Evolutionary conservation across 352 stramenopile genomes (phyloP), one percentile per base, ranked within the genome.

Genomic region (Phytophthora foliorum): DNA sequence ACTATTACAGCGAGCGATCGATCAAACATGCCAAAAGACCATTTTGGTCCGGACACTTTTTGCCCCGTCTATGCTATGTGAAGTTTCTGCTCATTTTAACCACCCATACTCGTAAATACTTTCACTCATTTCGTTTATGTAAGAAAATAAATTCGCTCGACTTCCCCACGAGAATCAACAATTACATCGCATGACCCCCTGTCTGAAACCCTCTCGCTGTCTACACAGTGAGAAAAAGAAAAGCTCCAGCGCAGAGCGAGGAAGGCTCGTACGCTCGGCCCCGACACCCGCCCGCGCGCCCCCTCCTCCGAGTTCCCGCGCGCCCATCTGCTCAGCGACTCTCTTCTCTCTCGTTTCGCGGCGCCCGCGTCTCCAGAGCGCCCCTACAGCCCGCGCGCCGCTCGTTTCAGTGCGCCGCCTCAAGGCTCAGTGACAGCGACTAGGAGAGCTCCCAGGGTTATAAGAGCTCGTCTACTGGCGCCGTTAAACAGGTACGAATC

Each of bases 181-280:
- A 45, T 45, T 45, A 45, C 38, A 16, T 10, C 14, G 6, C 38
- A 51, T 51, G 16, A 21, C 21, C 44, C 22, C 44, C n/a, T 29
- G 39, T 58, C 57, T 72, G 63, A 72, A 68, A 72, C 62, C 55
- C 53, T 27, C 65, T 74, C 57, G 57, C 65, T 71, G 69, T 62
- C 49, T 68, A 48, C 69, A 69, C 46, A 67, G 51, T 70, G 63
- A 76, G 68, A 77, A 69, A 80, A 80, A 75, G 63, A 80, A 72
- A 71, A 79, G 72, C 72, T 76, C 62, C 48, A 70, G 67, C 27
- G 50, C 60, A 67, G 61, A 69, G 58, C 55, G 54, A 75, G 72
- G 53, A 77, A 69, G 63, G 52, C 38, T 36, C 42, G 48, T 58
- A 54, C 42, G 66, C 45, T 59, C 22, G 60, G 51, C 57, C 52